Evolutionary conservation across 1,139 yeast species (phyloP).

Genomic region (Kodamaea ohmeri): DNA sequence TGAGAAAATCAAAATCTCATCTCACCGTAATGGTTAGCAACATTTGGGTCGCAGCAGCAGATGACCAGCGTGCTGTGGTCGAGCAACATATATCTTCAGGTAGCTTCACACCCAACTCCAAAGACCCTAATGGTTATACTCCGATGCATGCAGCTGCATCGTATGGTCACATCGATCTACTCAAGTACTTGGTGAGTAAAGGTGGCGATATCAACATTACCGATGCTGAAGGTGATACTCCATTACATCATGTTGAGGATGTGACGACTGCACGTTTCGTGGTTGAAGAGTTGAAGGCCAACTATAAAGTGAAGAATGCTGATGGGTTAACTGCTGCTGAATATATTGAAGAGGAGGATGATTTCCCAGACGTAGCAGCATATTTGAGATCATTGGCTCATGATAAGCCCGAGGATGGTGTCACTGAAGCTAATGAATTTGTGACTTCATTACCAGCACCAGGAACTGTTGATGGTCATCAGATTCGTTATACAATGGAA

Average conservation of each 20-base stretch:
- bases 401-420: constrained; percentile 24
- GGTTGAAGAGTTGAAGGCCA: constrained; percentile 66
- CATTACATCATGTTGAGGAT: constrained; percentile 87
- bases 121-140: constrained; percentile 92
- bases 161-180: constrained; percentile 73
- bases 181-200: constrained; percentile 52
- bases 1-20: background rate
- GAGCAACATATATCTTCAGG: constrained; percentile 52
- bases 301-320: constrained; percentile 56
- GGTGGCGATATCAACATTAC: constrained; percentile 81
- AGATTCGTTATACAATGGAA: constrained; percentile 57
- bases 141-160: constrained; percentile 97
- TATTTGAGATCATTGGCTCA: constrained; percentile 55
- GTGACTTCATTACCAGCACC: constrained; percentile 38
- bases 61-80: constrained; percentile 63
- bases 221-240: constrained; percentile 93
- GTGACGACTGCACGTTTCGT: constrained; percentile 59
- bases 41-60: constrained; percentile 96
- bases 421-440: constrained; percentile 14
- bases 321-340: constrained; percentile 73
- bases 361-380: constrained; percentile 71
- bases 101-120: constrained; percentile 59
- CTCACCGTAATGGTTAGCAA: constrained; percentile 32
- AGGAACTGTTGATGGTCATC: constrained; percentile 48
- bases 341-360: constrained; percentile 79